Evolutionary conservation across 2,329 filamentous ascomycete species (phyloP).

Genomic region (Cercospora sesami): DNA sequence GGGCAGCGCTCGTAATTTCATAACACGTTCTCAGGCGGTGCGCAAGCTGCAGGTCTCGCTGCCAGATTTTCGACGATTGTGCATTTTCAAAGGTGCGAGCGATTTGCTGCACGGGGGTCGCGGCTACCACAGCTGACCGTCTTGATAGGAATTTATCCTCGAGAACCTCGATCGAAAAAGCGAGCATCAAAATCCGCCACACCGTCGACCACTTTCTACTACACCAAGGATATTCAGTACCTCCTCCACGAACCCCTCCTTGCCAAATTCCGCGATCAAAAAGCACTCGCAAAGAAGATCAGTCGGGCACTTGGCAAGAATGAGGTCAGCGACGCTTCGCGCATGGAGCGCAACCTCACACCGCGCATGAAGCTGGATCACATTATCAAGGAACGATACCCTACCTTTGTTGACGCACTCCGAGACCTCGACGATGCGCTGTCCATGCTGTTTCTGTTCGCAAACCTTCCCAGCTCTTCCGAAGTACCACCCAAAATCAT

Average conservation of each 20-base stretch:
- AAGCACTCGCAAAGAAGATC: conserved; percentile 96
- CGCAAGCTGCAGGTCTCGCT: conserved; percentile 97
- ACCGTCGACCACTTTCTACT: conserved; percentile 86
- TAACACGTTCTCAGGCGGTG: conserved; percentile 93
- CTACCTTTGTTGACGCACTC: conserved; percentile 91
- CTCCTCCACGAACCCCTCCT: conserved; percentile 94
- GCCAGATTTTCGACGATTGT: conserved; percentile 94
- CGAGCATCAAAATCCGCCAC: conserved; percentile 92
- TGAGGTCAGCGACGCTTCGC: conserved; percentile 82
- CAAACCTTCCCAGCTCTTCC: conserved; percentile 86
- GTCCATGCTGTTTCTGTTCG: conserved; percentile 96
- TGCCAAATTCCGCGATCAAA: conserved; percentile 94
- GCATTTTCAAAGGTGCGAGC: conserved; percentile 87
- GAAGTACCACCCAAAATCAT: conserved; percentile 94
- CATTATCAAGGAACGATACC: conserved; percentile 96
- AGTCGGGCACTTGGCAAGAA: conserved; percentile 86
- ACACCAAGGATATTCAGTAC: conserved; percentile 96
- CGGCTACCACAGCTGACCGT: not conserved
- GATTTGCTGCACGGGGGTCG: not conserved
- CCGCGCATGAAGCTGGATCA: conserved; percentile 91
- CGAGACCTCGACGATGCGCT: conserved; percentile 94
- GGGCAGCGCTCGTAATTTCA: conserved; percentile 96
- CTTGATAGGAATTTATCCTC: conserved; percentile 77
- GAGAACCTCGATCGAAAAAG: conserved; percentile 94
- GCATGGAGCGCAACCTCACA: conserved; percentile 87